Percentiles rank a stretch among this genome's conserved stretches.
Conservation (phyloP, 495 filamentous ascomycete genomes). For the Saxispiralis lemnorum region DNA sequence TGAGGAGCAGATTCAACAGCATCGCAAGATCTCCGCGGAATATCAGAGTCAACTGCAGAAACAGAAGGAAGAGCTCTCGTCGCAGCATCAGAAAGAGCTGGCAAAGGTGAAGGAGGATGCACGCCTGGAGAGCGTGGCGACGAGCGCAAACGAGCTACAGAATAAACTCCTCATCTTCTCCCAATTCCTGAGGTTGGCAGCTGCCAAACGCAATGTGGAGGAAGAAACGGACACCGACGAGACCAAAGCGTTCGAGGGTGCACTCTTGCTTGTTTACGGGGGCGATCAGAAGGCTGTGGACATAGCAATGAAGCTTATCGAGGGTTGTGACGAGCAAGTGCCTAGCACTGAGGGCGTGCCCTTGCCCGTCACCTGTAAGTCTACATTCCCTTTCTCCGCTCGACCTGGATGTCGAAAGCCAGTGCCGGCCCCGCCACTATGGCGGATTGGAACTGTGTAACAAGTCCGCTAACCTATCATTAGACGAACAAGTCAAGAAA, state of each 20-base stretch:
- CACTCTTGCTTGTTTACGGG: constrained; percentile 73
- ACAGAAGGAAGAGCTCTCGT: constrained; percentile 58
- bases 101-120: constrained; percentile 42
- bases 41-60: constrained; percentile 48
- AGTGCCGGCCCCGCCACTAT: no score
- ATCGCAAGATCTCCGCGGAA: constrained; percentile 65
- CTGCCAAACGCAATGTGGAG: constrained; percentile 40
- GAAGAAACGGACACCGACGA: constrained; percentile 50
- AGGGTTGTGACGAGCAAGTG: constrained; percentile 59
- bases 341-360: constrained; percentile 42
- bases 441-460: no score
- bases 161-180: constrained; percentile 28
- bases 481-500: constrained; percentile 55
- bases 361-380: constrained; percentile 63
- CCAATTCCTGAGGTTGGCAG: constrained; percentile 32
- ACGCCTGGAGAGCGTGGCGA: constrained; percentile 38
- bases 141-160: constrained; percentile 35
- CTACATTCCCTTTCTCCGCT: not conserved
- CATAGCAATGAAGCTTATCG: constrained; percentile 68
- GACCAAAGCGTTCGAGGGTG: constrained; percentile 74
- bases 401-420: not conserved
- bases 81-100: constrained; percentile 50
- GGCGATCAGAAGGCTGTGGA: constrained; percentile 67
- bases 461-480: constrained; percentile 16
- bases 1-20: constrained; percentile 68